Evolutionary conservation across 495 filamentous ascomycete genomes (phyloP).

Genomic region (Chaetomium cochliodes): DNA sequence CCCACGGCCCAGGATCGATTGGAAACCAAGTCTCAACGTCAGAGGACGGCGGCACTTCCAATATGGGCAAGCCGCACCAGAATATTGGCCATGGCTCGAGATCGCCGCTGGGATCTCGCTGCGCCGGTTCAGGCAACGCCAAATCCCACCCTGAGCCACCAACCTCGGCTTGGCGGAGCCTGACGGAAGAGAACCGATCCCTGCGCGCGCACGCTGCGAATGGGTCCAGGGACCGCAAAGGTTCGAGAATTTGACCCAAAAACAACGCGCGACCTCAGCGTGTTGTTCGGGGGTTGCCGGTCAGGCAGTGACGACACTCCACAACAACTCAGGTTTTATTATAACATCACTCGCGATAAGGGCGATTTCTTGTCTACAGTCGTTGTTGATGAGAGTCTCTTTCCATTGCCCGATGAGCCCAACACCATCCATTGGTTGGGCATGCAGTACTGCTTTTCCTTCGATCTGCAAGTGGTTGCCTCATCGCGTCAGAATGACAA

Average conservation of each 20-base stretch:
- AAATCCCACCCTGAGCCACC: background rate
- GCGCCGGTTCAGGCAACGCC: background rate
- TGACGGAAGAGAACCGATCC: constrained; percentile 13
- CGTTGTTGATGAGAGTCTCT: background rate
- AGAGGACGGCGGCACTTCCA: constrained; percentile 29
- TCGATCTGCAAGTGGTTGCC: background rate
- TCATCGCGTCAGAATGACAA: constrained; percentile 10
- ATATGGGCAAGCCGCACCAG: constrained; percentile 29
- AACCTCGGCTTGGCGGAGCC: constrained; percentile 29
- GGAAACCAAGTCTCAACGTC: background rate
- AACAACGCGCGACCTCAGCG: background rate
- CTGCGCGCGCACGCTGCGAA: background rate
- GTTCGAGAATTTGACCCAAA: background rate
- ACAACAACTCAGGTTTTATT: background rate
- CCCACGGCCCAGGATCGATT: background rate
- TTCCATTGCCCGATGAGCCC: background rate
- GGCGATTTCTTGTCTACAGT: background rate
- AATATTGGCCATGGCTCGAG: constrained; percentile 11
- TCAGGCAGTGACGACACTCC: background rate
- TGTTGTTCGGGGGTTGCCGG: background rate
- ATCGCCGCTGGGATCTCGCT: constrained; percentile 22
- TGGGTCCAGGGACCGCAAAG: background rate
- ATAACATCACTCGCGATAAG: background rate
- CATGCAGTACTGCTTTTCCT: background rate
- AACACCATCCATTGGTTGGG: background rate